Base-by-base conservation (phyloP, 257 asterid genomes). In the Perilla frutescens region DNA sequence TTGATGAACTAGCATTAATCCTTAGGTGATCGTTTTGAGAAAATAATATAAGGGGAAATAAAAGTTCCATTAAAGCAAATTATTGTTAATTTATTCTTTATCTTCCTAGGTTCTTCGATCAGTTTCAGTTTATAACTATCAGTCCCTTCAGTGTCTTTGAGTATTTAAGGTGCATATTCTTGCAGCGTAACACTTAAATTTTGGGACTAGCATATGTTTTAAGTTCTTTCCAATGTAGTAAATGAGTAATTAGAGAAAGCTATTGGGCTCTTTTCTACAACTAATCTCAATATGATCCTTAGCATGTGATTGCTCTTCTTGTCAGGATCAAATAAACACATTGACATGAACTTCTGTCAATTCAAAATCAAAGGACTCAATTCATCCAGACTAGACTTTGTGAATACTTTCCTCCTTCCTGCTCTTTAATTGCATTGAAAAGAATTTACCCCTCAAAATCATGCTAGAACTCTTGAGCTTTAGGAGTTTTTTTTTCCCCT, bases 41-140 rank as follows among this genome's bases (percentile, higher is more conserved):
- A 20, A 20, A 20, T 20, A 20, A 70, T 43, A 55, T 62, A 67
- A 43, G 55, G 56, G 47, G 43, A 12, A 54, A 54, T 26, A 53
- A 3, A 29, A 68, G 40, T 41, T 66, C 31, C 68, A 34, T 44
- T 50, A 29, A n/a, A 53, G 55, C 56, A 54, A 41, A 12, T 51
- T 60, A 40, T 51, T 36, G 71, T 70, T 53, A 20, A 15, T 57
- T 50, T 40, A 51, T 50, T 57, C 58, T 59, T 49, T 40, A 48
- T 63, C 60, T 66, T 58, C 58, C 9, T 31, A 51, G 26, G 43
- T 55, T 65, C 63, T 57, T 72, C 31, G 39, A 39, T 40, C 40
- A 59, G 53, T 29, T 59, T 20, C 26, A 20, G 26, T 20, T 20
- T 20, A 20, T 20, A 20, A 20, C 49, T 43, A 43, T 66, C 6